Evolutionary conservation across 495 filamentous ascomycete species (phyloP).

Genomic region (Xylaria sp.): DNA sequence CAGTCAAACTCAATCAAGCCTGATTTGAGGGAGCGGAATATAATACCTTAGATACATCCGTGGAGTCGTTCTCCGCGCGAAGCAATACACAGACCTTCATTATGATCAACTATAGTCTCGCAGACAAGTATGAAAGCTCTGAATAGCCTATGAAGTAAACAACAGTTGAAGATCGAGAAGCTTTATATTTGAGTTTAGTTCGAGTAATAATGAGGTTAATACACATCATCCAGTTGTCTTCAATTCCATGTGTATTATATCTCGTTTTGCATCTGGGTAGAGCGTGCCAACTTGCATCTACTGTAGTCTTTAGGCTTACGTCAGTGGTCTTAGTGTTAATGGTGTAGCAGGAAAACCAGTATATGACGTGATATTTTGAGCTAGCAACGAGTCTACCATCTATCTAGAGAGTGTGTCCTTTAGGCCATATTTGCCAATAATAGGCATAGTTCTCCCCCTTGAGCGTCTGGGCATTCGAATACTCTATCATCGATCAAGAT

Average conservation of each 20-base stretch:
- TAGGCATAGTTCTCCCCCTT: background rate
- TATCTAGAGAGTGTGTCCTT: no score
- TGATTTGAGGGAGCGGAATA: background rate
- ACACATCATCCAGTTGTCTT: background rate
- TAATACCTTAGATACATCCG: background rate
- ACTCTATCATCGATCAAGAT: background rate
- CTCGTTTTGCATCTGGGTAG: background rate
- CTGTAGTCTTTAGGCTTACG: background rate
- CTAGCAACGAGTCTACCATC: background rate
- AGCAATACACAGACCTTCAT: background rate
- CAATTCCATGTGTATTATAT: background rate
- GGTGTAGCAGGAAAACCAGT: background rate
- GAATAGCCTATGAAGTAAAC: background rate
- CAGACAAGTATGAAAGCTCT: background rate
- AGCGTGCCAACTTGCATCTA: background rate
- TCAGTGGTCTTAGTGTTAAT: background rate
- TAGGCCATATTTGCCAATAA: no score
- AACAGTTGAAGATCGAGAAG: background rate
- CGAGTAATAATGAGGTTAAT: background rate
- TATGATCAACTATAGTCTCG: background rate
- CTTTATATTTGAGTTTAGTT: background rate
- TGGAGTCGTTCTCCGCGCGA: background rate
- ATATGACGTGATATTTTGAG: background rate
- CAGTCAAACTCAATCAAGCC: background rate
- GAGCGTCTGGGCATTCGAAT: background rate